Base-by-base conservation (phyloP, 2,329 filamentous ascomycete genomes). In the Pseudonectria buxi region DNA sequence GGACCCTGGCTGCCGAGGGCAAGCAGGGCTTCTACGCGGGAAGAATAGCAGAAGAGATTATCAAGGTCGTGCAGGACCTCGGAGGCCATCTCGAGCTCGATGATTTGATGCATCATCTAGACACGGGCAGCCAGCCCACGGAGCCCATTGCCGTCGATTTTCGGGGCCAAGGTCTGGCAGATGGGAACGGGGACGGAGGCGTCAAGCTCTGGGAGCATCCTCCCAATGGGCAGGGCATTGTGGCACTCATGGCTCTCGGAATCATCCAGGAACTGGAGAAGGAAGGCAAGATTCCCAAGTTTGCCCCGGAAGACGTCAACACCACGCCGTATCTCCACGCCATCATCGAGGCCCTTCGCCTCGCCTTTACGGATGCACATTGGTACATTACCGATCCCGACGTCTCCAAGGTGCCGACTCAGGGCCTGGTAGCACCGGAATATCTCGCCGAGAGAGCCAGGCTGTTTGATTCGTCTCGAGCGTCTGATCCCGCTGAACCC, bases 131-230 rank as follows among this genome's bases (percentile, higher is more conserved):
- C 35, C 86, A 95, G 59, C 72, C 81, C n/a, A 82, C 88, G 0
- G 80, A 90, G 16, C 78, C 92, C 12, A 92, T 96, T 47, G 89
- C 84, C 0, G 70, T 95, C 32, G 78, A 81, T 41, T 90, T 89
- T 61, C 72, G 68, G 1, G 82, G 83, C 7, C 83, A 87, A 50
- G 67, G 65, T 3, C 58, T 66, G 1, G 43, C 43, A 2, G 39
- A 38, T 14, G 39, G 49, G 9, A 42, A 44, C 3, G 43, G 46
- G 6, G 45, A 60, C 7, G 60, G 67, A 10, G 78, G 79, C 9
- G 73, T 95, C 28, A 81, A 94, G 54, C 68, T 98, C 1, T 96
- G 90, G 90, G 92, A 98, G 56, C 90, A 96, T 56, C 89, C 90
- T 25, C 92, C 92, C 7, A 96, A 96, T 52, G 89, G 92, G 0